A percentile compares a stretch with the other conserved stretches of the same genome.
These are phyloP conservation scores for Pseudogymnoascus verrucosus DNA, from an alignment of 2,329 filamentous ascomycete genomes.

Conservation along the genomic window DNA sequence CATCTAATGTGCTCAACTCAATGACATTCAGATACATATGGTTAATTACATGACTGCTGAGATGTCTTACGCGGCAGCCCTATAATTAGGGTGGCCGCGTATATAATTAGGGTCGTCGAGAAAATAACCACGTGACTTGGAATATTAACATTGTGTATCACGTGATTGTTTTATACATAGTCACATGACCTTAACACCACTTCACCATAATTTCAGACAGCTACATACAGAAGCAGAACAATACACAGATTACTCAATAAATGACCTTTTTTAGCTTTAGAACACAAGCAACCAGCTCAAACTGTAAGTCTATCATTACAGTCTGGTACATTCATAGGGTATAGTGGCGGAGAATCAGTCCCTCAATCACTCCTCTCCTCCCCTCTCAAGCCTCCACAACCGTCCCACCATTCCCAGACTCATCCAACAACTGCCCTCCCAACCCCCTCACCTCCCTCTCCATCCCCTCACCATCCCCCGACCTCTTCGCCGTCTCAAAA, in stretches of 20 bases:
- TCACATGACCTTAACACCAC: too few species aligned
- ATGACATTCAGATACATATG: background rate
- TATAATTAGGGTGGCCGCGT: background rate
- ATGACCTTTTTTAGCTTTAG: background rate
- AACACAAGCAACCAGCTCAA: background rate
- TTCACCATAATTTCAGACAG: too few species aligned
- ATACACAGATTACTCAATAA: too few species aligned
- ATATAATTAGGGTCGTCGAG: background rate
- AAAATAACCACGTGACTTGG: background rate
- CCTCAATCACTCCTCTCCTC: background rate
- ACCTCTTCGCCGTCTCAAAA: conserved; percentile 25
- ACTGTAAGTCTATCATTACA: background rate
- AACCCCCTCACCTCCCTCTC: conserved; percentile 11
- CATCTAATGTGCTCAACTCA: background rate
- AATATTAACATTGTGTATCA: too few species aligned
- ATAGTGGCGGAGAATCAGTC: background rate
- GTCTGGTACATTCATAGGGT: background rate
- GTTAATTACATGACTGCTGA: background rate
- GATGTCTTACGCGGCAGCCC: too few species aligned
- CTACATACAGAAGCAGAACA: too few species aligned
- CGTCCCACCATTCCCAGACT: conserved; percentile 10
- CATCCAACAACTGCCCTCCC: conserved; percentile 10
- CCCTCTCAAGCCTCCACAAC: background rate
- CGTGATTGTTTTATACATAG: too few species aligned
- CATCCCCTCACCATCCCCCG: conserved; percentile 7